phyloP scores from a whole-genome alignment of 805 yeast genomes.

The Ogataea allantospora region DNA sequence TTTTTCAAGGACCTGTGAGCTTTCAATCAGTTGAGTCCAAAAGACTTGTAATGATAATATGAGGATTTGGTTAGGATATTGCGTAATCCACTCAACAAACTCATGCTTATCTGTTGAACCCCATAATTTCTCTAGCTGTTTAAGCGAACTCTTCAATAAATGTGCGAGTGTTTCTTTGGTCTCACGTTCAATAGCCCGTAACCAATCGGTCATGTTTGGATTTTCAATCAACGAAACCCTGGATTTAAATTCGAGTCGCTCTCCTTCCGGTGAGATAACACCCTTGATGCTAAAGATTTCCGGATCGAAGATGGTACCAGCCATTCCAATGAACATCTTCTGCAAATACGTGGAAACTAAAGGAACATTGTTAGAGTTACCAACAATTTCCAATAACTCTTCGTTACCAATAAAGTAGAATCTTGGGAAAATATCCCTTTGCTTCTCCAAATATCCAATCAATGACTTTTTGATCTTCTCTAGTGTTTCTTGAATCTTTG shows the following conservation, averaged over 20 bases:
- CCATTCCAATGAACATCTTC: constrained; percentile 71
- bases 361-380: constrained; percentile 50
- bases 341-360: constrained; percentile 56
- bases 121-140: constrained; percentile 18
- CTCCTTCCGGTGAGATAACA: constrained; percentile 66
- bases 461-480: constrained; percentile 60
- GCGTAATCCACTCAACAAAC: constrained; percentile 36
- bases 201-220: constrained; percentile 58
- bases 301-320: constrained; percentile 35
- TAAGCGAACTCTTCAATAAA: constrained; percentile 34
- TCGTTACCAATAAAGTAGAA: constrained; percentile 89
- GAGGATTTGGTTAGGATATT: constrained; percentile 55
- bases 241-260: constrained; percentile 41
- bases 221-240: constrained; percentile 44
- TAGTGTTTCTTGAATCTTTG: constrained; percentile 54
- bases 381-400: constrained; percentile 79
- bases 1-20: constrained; percentile 1
- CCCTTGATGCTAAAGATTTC: constrained; percentile 35
- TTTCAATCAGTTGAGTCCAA: constrained; percentile 50
- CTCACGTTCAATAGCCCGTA: constrained; percentile 54
- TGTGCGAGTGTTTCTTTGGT: constrained; percentile 47
- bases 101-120: neutral
- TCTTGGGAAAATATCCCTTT: constrained; percentile 74
- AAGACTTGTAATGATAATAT: constrained; percentile 53
- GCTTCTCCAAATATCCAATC: constrained; percentile 75